A percentile compares a stretch with the other conserved stretches of the same genome.
These are phyloP conservation scores for Diaporthe citriasiana DNA, from an alignment of 2,329 filamentous ascomycete genomes.

Conservation along the genomic window DNA sequence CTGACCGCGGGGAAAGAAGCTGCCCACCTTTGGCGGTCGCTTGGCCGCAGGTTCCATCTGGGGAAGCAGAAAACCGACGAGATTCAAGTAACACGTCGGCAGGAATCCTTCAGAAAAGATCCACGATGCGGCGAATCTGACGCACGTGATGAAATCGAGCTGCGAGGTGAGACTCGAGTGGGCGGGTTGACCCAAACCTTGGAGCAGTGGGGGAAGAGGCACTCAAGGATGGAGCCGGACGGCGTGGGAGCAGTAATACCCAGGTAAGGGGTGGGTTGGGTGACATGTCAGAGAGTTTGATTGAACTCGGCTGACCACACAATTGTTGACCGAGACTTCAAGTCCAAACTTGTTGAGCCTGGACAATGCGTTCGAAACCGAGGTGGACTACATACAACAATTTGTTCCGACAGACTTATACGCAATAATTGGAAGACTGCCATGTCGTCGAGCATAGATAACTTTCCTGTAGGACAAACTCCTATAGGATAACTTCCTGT, in stretches of 20 bases:
- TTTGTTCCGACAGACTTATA: background rate
- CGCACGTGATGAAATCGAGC: conserved; percentile 34
- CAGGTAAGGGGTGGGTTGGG: no score
- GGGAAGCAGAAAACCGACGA: background rate
- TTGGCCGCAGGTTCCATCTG: background rate
- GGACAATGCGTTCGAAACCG: background rate
- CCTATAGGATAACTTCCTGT: no score
- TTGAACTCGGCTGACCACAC: background rate
- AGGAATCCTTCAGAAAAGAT: conserved; percentile 9
- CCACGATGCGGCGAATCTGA: conserved; percentile 4
- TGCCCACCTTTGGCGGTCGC: conserved; percentile 8
- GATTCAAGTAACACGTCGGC: background rate
- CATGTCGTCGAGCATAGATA: no score
- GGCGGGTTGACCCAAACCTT: conserved; percentile 24
- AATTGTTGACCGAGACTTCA: background rate
- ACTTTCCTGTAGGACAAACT: no score
- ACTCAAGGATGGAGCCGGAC: conserved; percentile 7
- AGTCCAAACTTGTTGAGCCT: background rate
- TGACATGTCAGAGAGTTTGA: background rate
- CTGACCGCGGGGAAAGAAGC: background rate
- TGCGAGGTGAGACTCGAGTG: conserved; percentile 36
- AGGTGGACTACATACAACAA: background rate
- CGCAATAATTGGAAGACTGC: no score
- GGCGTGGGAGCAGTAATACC: background rate
- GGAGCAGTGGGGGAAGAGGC: conserved; percentile 15